These are phyloP conservation scores for thale cress (Arabidopsis thaliana) DNA, from an alignment of 345 rosid species.

Conservation along the genomic window TAIR10.1 NC_003074.8:4970001-4970500, in stretches of 20 bases:
- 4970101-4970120: constrained; percentile 21
- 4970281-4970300: constrained; percentile 39
- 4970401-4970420: not conserved
- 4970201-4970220: constrained; percentile 56
- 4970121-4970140: constrained; percentile 6
- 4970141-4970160: constrained; percentile 9
- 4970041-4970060: not conserved
- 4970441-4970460: not conserved
- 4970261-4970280: constrained; percentile 42
- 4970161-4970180: constrained; percentile 26
- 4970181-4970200: constrained; percentile 38
- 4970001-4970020: constrained; percentile 1
- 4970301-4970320: constrained; percentile 30
- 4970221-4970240: constrained; percentile 59
- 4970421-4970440: constrained; percentile 26
- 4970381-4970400: constrained; percentile 17
- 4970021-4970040: not conserved
- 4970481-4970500: not conserved
- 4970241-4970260: constrained; percentile 46
- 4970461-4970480: not conserved
- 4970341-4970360: not conserved
- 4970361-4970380: constrained; percentile 6
- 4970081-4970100: not conserved
- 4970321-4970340: constrained; percentile 41
- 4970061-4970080: not conserved